These are phyloP conservation scores for Xylaria hypoxylon DNA, from an alignment of 2,329 filamentous ascomycete genomes.

Conservation along the genomic window DNA sequence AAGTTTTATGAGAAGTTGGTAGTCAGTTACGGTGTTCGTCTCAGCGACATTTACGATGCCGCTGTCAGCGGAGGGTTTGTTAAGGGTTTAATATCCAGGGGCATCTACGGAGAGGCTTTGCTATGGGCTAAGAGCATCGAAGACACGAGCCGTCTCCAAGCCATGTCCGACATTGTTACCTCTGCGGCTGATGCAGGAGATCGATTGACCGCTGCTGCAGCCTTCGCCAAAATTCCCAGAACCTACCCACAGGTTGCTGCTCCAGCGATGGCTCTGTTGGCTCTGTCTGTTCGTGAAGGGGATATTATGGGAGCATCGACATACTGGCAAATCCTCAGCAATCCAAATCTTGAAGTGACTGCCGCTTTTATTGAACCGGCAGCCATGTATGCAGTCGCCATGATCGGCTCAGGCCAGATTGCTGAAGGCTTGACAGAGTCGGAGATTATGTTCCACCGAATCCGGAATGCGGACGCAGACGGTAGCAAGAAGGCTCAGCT, in stretches of 20 bases:
- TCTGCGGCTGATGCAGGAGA: constrained; percentile 84
- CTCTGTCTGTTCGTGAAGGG: constrained; percentile 85
- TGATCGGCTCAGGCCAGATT: constrained; percentile 86
- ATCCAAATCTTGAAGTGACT: constrained; percentile 69
- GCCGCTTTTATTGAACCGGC: constrained; percentile 84
- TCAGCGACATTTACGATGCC: constrained; percentile 74
- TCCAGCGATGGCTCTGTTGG: constrained; percentile 83
- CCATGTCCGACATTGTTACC: constrained; percentile 79
- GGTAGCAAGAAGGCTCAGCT: constrained; percentile 65
- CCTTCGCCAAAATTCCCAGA: constrained; percentile 69
- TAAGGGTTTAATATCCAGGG: constrained; percentile 77
- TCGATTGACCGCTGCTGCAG: constrained; percentile 73
- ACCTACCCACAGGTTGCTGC: constrained; percentile 63
- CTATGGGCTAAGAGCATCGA: constrained; percentile 76
- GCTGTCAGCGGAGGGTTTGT: constrained; percentile 82
- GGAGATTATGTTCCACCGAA: constrained; percentile 87
- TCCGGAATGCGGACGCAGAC: constrained; percentile 72
- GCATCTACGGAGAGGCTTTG: constrained; percentile 79
- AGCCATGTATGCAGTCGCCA: constrained; percentile 88
- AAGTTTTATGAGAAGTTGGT: constrained; percentile 88
- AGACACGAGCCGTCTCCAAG: constrained; percentile 66
- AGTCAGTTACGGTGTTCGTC: constrained; percentile 67
- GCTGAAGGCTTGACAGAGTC: constrained; percentile 83
- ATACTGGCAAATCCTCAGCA: constrained; percentile 82
- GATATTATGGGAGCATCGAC: constrained; percentile 80